A percentile compares a stretch with the other conserved stretches of the same genome.
Evolutionary conservation across 139 green algal species (phyloP).

Genomic region (Axilococcus clingmanii): DNA sequence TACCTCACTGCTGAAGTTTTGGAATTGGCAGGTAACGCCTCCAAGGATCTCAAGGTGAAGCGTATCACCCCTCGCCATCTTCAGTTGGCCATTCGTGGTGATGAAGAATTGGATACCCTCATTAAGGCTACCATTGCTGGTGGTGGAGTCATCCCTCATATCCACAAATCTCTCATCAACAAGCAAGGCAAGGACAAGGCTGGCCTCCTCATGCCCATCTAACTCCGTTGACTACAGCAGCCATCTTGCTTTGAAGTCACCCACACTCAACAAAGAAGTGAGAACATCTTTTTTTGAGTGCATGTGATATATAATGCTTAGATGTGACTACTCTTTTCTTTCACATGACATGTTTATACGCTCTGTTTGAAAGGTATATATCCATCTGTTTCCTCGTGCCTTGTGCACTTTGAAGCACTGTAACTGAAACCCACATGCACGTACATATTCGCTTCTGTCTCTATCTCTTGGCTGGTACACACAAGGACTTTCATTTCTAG

Average conservation of each 20-base stretch:
- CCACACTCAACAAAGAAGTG: constrained; percentile 18
- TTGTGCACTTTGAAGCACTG: too few relatives aligned
- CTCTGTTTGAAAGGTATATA: too few relatives aligned
- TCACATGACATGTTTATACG: too few relatives aligned
- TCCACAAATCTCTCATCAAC: constrained; percentile 91
- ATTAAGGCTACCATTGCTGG: constrained; percentile 99
- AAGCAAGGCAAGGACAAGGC: constrained; percentile 47
- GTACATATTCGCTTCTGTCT: too few relatives aligned
- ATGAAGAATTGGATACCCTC: constrained; percentile 99
- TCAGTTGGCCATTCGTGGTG: constrained; percentile 97
- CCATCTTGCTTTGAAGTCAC: too few relatives aligned
- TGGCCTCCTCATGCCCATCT: constrained; percentile 8
- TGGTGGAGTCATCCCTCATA: constrained; percentile 98
- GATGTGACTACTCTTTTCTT: too few relatives aligned
- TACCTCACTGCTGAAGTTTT: constrained; percentile 95
- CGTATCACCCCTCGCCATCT: constrained; percentile 98
- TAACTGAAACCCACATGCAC: too few relatives aligned
- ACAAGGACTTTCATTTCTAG: too few relatives aligned
- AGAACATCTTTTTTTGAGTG: too few relatives aligned
- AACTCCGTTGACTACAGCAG: constrained; percentile 9
- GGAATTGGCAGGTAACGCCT: constrained; percentile 97
- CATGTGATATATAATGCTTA: too few relatives aligned
- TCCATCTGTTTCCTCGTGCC: too few relatives aligned
- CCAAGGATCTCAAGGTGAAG: constrained; percentile 99
- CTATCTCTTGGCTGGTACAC: too few relatives aligned